Conservation (phyloP, 495 filamentous ascomycete species). For the Friedmanniomyces simplex region DNA sequence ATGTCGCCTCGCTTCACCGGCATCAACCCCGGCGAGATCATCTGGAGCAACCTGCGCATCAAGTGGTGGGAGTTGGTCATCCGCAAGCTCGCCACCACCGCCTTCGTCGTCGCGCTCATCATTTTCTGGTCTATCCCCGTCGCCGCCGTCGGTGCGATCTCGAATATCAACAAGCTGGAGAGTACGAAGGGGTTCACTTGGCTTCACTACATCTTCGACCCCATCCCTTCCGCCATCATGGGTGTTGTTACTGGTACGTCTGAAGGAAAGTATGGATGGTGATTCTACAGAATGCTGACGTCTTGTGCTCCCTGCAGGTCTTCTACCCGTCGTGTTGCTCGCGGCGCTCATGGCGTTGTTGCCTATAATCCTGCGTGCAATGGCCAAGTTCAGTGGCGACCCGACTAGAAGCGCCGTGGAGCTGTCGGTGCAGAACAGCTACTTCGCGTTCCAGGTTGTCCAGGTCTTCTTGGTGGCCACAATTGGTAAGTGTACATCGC, state of each 20-base stretch:
- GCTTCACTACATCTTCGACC: slow-evolving; percentile 57
- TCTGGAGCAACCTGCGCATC: slow-evolving; percentile 81
- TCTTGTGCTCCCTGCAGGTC: slow-evolving; percentile 13
- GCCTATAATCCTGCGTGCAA: slow-evolving; percentile 70
- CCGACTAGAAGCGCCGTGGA: slow-evolving; percentile 71
- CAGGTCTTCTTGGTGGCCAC: slow-evolving; percentile 92
- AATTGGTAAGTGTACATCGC: slow-evolving; percentile 33
- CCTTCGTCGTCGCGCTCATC: slow-evolving; percentile 66
- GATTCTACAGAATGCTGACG: no score
- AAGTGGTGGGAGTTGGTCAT: slow-evolving; percentile 79
- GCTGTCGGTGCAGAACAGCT: slow-evolving; percentile 78
- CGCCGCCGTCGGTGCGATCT: slow-evolving; percentile 72
- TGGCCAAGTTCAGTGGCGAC: slow-evolving; percentile 69
- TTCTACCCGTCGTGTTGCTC: slow-evolving; percentile 70
- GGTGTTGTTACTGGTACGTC: slow-evolving; percentile 64
- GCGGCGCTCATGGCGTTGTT: slow-evolving; percentile 82
- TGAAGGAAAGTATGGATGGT: no score
- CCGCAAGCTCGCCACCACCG: slow-evolving; percentile 56
- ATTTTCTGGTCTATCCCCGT: slow-evolving; percentile 96
- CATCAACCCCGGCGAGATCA: slow-evolving; percentile 70
- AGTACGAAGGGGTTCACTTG: slow-evolving; percentile 43
- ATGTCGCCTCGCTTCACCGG: slow-evolving; percentile 91
- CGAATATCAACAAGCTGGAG: slow-evolving; percentile 66
- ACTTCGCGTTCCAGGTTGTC: slow-evolving; percentile 90
- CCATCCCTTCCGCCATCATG: slow-evolving; percentile 58